Conservation (phyloP, 2,329 filamentous ascomycete genomes). For the Aquanectria penicillioides region DNA sequence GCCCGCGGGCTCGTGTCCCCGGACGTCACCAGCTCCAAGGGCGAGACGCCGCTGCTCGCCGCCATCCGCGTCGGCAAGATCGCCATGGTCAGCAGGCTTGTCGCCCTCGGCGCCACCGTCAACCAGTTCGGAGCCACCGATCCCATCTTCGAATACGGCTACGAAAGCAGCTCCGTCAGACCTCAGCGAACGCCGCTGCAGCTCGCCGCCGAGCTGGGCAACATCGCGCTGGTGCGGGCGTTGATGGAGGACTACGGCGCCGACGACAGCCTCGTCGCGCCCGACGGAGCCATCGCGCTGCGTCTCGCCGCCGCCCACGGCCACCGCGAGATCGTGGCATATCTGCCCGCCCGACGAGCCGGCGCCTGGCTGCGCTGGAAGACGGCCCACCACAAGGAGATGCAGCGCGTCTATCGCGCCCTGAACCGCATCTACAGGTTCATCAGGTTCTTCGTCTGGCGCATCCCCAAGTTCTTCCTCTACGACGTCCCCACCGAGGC, state of each 20-base stretch:
- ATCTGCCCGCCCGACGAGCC: slow-evolving; percentile 51
- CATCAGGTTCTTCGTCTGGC: slow-evolving; percentile 41
- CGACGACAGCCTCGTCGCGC: slow-evolving; percentile 55
- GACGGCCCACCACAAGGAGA: slow-evolving; percentile 43
- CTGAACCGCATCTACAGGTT: slow-evolving; percentile 37
- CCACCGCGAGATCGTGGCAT: slow-evolving; percentile 55
- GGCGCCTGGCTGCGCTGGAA: slow-evolving; percentile 52
- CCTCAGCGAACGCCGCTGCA: slow-evolving; percentile 55
- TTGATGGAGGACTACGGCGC: slow-evolving; percentile 53
- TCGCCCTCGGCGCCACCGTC: slow-evolving; percentile 48
- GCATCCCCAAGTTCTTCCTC: slow-evolving; percentile 43
- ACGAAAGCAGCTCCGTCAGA: slow-evolving; percentile 25
- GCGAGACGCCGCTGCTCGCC: slow-evolving; percentile 49
- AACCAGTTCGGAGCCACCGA: slow-evolving; percentile 38
- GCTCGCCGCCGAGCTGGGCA: slow-evolving; percentile 53
- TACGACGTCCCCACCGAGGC: slow-evolving; percentile 40
- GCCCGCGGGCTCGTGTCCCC: slow-evolving; percentile 50
- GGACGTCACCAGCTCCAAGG: slow-evolving; percentile 42
- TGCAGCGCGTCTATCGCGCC: slow-evolving; percentile 39
- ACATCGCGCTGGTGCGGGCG: slow-evolving; percentile 52
- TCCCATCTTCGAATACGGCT: neutral
- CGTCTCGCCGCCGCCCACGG: slow-evolving; percentile 54
- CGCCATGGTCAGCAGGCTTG: slow-evolving; percentile 47
- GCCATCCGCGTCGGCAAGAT: slow-evolving; percentile 45
- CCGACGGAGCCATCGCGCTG: slow-evolving; percentile 57